Conservation (phyloP, 2,329 filamentous ascomycete genomes). For the Ophiostoma sp. region DNA sequence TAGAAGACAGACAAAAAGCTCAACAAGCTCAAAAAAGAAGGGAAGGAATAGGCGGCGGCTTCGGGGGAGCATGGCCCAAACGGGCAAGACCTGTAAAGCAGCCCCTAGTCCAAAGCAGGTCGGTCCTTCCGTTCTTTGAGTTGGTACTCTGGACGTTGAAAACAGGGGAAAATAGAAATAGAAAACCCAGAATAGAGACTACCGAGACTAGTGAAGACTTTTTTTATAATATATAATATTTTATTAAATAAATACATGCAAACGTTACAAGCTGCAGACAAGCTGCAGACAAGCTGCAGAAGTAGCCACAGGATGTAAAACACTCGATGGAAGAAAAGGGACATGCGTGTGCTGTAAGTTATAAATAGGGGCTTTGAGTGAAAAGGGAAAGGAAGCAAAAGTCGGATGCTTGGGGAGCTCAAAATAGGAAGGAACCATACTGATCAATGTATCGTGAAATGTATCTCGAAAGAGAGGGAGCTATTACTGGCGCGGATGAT, state of each 20-base stretch:
- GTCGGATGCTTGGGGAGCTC: background rate
- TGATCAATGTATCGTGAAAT: background rate
- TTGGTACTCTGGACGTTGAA: background rate
- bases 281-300: background rate
- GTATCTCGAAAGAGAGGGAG: background rate
- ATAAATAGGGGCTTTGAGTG: background rate
- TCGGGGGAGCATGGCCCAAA: conserved; percentile 9
- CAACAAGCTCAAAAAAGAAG: too few species aligned
- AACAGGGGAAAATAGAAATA: background rate
- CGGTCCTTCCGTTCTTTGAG: background rate
- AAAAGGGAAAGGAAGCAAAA: background rate
- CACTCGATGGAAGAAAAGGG: background rate
- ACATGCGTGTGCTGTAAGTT: background rate
- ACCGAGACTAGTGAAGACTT: conserved; percentile 11
- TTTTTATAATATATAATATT: background rate
- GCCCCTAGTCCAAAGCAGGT: conserved; percentile 6
- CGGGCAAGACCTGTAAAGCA: background rate
- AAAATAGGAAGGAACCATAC: background rate
- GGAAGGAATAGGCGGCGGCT: conserved; percentile 9
- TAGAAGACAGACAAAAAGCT: background rate
- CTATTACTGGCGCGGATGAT: background rate
- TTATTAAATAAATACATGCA: background rate
- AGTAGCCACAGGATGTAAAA: background rate
- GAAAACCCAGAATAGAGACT: background rate
- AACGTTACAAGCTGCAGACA: background rate